Conservation (phyloP, 75 land plant species). For the Sequoia sempervirens region DNA sequence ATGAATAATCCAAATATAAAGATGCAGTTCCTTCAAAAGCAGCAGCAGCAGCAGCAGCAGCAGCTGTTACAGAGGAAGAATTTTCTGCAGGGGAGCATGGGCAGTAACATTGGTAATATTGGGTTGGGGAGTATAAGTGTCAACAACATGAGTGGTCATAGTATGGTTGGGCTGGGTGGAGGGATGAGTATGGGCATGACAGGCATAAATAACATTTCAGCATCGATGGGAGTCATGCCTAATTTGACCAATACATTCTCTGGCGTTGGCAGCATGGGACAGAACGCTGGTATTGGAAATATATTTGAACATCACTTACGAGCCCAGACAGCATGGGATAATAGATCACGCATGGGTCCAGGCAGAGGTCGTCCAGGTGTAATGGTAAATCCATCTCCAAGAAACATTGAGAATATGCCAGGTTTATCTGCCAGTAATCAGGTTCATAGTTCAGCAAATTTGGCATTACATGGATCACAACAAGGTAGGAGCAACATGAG, state of each 20-base stretch:
- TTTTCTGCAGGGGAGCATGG: slow-evolving; percentile 39
- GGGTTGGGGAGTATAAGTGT: slow-evolving; percentile 33
- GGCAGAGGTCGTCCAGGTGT: slow-evolving; percentile 32
- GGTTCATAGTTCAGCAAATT: slow-evolving; percentile 46
- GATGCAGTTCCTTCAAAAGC: slow-evolving; percentile 22
- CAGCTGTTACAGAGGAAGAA: slow-evolving; percentile 48
- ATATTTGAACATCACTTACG: slow-evolving; percentile 39
- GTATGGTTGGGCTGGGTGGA: slow-evolving; percentile 45
- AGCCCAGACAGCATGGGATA: slow-evolving; percentile 13
- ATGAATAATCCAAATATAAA: slow-evolving; percentile 20
- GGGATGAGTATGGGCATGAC: slow-evolving; percentile 56
- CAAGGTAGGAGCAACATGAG: slow-evolving; percentile 45
- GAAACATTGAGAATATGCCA: slow-evolving; percentile 28
- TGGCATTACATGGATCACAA: slow-evolving; percentile 59
- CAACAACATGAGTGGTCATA: slow-evolving; percentile 39
- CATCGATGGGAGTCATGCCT: slow-evolving; percentile 51
- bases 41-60: slow-evolving; percentile 20
- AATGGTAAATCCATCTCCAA: slow-evolving; percentile 11
- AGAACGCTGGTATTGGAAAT: slow-evolving; percentile 40
- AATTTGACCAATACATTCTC: slow-evolving; percentile 17
- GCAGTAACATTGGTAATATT: slow-evolving; percentile 2
- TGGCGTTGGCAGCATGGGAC: slow-evolving; percentile 44
- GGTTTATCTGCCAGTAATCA: slow-evolving; percentile 49
- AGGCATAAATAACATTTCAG: slow-evolving; percentile 28
- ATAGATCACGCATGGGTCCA: slow-evolving; percentile 33